Conservation (phyloP, 1,284 basidiomycete genomes). For the Rhodotorula sp. region DNA sequence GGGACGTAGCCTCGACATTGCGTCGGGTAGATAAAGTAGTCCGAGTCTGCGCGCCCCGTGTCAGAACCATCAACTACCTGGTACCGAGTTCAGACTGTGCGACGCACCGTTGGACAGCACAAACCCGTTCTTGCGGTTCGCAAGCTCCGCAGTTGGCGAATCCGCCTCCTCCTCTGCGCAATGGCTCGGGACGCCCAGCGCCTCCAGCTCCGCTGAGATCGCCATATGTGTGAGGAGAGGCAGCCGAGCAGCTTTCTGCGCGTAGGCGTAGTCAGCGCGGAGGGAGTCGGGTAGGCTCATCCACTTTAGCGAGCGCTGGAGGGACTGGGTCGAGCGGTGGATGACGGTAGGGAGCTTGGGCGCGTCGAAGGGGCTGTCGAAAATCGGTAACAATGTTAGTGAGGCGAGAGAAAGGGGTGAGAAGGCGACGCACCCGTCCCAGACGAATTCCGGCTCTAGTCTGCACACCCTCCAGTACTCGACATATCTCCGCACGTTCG, state of each 20-base stretch:
- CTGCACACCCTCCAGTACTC: conserved; percentile 24
- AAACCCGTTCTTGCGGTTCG: conserved; percentile 70
- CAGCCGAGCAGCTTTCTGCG: conserved; percentile 6
- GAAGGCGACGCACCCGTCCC: conserved; percentile 30
- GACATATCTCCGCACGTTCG: conserved; percentile 13
- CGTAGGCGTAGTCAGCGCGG: neutral
- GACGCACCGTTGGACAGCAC: conserved; percentile 47
- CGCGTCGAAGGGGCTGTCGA: conserved; percentile 19
- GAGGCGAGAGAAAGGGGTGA: neutral
- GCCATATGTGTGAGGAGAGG: conserved; percentile 29
- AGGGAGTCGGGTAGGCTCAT: conserved; percentile 17
- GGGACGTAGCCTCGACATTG: conserved; percentile 42
- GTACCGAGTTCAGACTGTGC: neutral
- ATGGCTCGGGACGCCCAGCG: conserved; percentile 55
- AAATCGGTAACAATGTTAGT: too few species aligned
- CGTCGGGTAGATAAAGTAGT: conserved; percentile 37
- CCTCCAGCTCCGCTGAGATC: conserved; percentile 19
- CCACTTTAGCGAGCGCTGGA: conserved; percentile 26
- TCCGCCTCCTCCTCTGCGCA: conserved; percentile 85
- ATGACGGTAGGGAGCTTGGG: conserved; percentile 32
- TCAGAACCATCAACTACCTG: neutral
- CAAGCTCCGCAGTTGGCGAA: conserved; percentile 77
- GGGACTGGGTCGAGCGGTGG: conserved; percentile 22
- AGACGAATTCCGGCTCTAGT: conserved; percentile 35
- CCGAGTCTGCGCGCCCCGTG: conserved; percentile 17